These are phyloP conservation scores for Forsythia suspensa DNA, from an alignment of 257 asterid genomes.

Conservation along the genomic window DNA sequence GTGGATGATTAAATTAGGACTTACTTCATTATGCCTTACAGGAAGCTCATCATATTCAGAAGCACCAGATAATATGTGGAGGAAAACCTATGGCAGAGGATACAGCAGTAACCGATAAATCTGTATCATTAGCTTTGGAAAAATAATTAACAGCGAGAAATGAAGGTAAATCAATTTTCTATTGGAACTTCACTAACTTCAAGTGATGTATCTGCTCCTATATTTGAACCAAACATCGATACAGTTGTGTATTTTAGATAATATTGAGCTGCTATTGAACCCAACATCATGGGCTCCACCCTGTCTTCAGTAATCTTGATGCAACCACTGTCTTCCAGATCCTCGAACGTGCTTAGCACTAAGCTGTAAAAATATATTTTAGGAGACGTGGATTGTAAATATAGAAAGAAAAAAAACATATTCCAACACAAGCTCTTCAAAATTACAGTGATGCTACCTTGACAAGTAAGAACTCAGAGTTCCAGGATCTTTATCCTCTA, in stretches of 20 bases:
- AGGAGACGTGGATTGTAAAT: slow-evolving; percentile 18
- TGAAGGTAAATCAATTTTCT: slow-evolving; percentile 7
- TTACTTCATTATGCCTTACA: slow-evolving; percentile 95
- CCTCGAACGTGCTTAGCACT: slow-evolving; percentile 81
- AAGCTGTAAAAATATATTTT: slow-evolving; percentile 49
- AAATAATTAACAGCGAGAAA: slow-evolving; percentile 13
- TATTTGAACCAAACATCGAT: slow-evolving; percentile 92
- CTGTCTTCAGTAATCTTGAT: slow-evolving; percentile 72
- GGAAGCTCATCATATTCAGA: slow-evolving; percentile 98
- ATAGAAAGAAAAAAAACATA: slow-evolving; percentile 17
- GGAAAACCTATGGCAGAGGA: slow-evolving; percentile 62
- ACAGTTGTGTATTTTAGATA: slow-evolving; percentile 89
- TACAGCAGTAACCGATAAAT: background rate
- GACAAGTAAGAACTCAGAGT: slow-evolving; percentile 84
- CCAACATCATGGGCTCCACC: slow-evolving; percentile 97
- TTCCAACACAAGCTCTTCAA: slow-evolving; percentile 19
- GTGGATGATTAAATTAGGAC: slow-evolving; percentile 19
- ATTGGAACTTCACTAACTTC: slow-evolving; percentile 59
- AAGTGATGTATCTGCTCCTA: slow-evolving; percentile 85
- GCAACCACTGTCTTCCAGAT: slow-evolving; percentile 97
- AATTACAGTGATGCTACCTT: slow-evolving; percentile 47
- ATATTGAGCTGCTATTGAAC: slow-evolving; percentile 91
- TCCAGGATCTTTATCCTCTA: slow-evolving; percentile 78
- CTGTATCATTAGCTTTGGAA: background rate
- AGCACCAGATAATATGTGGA: slow-evolving; percentile 79